Evolutionary conservation across 345 rosid genomes (phyloP), one percentile per base, ranked within the genome.

Genomic region (Eucalyptus lansdowneana): DNA sequence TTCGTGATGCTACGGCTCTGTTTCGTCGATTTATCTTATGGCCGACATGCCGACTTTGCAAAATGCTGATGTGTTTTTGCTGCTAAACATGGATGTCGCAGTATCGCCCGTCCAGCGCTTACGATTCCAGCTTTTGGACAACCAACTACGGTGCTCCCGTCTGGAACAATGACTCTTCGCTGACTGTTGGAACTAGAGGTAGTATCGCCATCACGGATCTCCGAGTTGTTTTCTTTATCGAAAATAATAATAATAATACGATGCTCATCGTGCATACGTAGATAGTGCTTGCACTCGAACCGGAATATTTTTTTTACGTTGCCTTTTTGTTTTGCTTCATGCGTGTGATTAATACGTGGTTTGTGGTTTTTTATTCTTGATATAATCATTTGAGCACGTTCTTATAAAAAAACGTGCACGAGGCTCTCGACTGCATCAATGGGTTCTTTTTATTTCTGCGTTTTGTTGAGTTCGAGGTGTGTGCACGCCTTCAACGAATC

Each of bases 161-260:
- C 62, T 96, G 95, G 92, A 97, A 96, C 96, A 95, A 97, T 91
- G 94, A 91, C 92, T 95, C 96, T 7, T 95, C 98, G 54, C 88
- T 96, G 92, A 97, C 99, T 56, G 92, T 97, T 87, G 99, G 99
- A 89, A 88, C 92, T 44, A 93, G 99, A 94, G 99, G 99, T 95
- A 93, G 21, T 27, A 11, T 42, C n/a, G 13, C 42, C 37, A 11
- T 80, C 24, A 21, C 85, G 27, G 47, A 76, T 22, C 47, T 22
- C 47, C 3, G 9, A 56, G n/a, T 86, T 50, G 89, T 87, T 44
- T n/a, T 58, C 62, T 72, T 72, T 9, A 7, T 5, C 21, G 24
- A 76, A 76, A 11, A 76, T 2, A 11, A 76, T 40, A 11, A 76
- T 40, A 16, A 76, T 40, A 21, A 40, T 11, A 6, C 47, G 62